Evolutionary conservation across 148 eudicot genomes (phyloP).

Genomic region (Diospyros kaki): DNA sequence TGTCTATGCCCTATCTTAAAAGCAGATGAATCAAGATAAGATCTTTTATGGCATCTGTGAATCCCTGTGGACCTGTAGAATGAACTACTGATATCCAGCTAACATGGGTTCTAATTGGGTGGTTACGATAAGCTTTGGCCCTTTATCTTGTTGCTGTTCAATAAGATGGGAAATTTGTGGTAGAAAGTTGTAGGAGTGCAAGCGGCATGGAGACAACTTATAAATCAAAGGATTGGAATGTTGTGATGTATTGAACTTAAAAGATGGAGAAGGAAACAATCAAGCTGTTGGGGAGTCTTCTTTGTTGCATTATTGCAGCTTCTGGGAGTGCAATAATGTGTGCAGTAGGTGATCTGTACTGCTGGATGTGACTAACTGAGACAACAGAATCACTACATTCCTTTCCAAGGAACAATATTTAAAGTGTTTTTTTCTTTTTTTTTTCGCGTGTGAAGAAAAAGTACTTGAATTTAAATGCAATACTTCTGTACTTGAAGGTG

Average conservation of each 20-base stretch:
- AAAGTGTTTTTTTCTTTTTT: too few species aligned
- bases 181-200: neutral
- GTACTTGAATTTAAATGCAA: too few species aligned
- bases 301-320: neutral
- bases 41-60: neutral
- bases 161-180: neutral
- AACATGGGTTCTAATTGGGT: slow-evolving; percentile 1
- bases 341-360: neutral
- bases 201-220: slow-evolving; percentile 1
- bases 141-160: neutral
- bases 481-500: too few species aligned
- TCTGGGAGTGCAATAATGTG: slow-evolving; percentile 13
- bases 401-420: neutral
- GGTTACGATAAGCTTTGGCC: slow-evolving; percentile 1
- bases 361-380: slow-evolving; percentile 21
- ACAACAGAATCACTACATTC: slow-evolving; percentile 21
- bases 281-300: neutral
- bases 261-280: neutral
- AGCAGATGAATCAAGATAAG: slow-evolving; percentile 7
- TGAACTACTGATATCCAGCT: slow-evolving; percentile 8
- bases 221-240: slow-evolving; percentile 11
- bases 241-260: slow-evolving; percentile 16
- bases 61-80: neutral
- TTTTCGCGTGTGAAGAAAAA: too few species aligned
- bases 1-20: slow-evolving; percentile 6